phyloP scores from a whole-genome alignment of 1,284 basidiomycete species.

The Mycosarcoma mackinlayi region DNA sequence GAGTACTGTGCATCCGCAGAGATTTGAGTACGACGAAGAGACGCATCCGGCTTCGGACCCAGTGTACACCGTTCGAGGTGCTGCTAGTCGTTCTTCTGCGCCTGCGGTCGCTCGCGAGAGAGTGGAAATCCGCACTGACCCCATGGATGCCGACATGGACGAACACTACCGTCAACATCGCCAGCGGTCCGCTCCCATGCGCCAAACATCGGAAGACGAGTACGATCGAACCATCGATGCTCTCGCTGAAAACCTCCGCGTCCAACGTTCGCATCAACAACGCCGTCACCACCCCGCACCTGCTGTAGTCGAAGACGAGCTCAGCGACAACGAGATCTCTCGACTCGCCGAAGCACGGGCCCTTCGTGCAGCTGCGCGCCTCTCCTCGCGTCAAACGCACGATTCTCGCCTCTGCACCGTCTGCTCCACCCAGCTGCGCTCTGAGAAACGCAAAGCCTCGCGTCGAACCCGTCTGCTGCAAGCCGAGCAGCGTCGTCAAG shows the following conservation, averaged over 20 bases:
- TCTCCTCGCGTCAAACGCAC: conserved; percentile 16
- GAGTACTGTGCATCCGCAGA: conserved; percentile 6
- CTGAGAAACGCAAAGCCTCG: conserved; percentile 26
- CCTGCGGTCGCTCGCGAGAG: not conserved
- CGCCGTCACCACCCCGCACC: not conserved
- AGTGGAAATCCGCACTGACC: conserved; percentile 28
- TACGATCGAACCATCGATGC: conserved; percentile 43
- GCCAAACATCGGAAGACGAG: conserved; percentile 19
- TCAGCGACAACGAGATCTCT: conserved; percentile 46
- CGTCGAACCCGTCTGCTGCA: conserved; percentile 20
- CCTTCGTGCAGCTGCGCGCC: conserved; percentile 16
- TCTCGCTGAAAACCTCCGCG: conserved; percentile 33
- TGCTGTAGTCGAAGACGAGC: conserved; percentile 2
- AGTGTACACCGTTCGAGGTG: conserved; percentile 1
- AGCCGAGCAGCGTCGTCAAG: conserved; percentile 22
- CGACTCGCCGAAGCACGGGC: conserved; percentile 41
- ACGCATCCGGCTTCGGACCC: conserved; percentile 41
- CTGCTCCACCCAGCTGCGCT: conserved; percentile 15
- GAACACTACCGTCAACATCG: conserved; percentile 18
- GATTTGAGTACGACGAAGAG: conserved; percentile 14
- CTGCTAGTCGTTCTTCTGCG: conserved; percentile 1
- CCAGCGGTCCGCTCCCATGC: conserved; percentile 3
- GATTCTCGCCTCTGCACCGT: conserved; percentile 40
- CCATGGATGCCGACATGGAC: conserved; percentile 19
- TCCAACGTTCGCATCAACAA: conserved; percentile 25